Conservation (phyloP, 2,329 filamentous ascomycete genomes). For the Phyllosticta citriasiana region DNA sequence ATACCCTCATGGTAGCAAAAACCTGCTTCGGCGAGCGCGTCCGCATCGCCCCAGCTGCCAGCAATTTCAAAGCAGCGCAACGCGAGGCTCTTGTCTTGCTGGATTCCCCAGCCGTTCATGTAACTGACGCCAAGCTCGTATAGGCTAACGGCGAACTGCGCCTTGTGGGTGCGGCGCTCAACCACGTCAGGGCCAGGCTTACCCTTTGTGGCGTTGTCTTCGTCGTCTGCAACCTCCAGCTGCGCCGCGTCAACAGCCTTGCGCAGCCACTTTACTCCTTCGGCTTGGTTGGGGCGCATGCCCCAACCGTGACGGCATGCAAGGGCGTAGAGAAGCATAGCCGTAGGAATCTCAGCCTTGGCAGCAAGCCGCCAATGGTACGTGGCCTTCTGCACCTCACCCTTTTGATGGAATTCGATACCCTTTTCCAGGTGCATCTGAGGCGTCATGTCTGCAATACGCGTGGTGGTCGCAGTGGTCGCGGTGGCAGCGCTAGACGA, state of each 20-base stretch:
- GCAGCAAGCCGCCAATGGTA: constrained; percentile 91
- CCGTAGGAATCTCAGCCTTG: constrained; percentile 74
- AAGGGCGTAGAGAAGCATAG: constrained; percentile 90
- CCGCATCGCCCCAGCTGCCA: constrained; percentile 87
- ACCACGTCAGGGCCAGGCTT: constrained; percentile 50
- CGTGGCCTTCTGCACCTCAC: constrained; percentile 83
- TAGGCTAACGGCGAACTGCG: constrained; percentile 88
- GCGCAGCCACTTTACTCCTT: constrained; percentile 85
- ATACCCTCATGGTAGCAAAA: constrained; percentile 93
- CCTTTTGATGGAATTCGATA: constrained; percentile 80
- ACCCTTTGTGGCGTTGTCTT: constrained; percentile 51
- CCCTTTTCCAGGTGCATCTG: constrained; percentile 88
- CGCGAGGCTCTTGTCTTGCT: constrained; percentile 80
- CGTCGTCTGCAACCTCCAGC: constrained; percentile 73
- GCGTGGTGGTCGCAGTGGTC: constrained; percentile 21
- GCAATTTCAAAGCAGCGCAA: constrained; percentile 94
- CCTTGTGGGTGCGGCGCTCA: constrained; percentile 74
- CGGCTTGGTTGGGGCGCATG: constrained; percentile 82
- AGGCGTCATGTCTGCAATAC: constrained; percentile 56
- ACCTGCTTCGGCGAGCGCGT: constrained; percentile 86
- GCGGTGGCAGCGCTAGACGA: constrained; percentile 6
- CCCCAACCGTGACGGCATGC: constrained; percentile 97
- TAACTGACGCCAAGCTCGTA: constrained; percentile 95
- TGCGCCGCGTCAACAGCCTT: constrained; percentile 81
- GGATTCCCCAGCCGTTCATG: constrained; percentile 96